phyloP scores from a whole-genome alignment of 2,329 filamentous ascomycete species.

The Paracorniculantispora psalliotae region DNA sequence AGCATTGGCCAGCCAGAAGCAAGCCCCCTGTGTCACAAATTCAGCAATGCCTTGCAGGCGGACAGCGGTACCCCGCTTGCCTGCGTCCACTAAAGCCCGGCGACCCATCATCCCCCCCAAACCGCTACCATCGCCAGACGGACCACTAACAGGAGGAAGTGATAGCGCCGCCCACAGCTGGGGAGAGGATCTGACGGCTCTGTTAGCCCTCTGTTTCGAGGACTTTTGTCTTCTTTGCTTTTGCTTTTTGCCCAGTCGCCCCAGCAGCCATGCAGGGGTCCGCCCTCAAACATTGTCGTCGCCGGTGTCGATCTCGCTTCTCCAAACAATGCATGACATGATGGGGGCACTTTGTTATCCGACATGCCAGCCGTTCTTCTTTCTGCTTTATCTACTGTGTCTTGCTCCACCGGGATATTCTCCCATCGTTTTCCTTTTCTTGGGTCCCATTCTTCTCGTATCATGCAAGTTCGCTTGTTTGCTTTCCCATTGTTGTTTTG shows the following conservation, averaged over 20 bases:
- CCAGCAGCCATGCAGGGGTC: constrained; percentile 26
- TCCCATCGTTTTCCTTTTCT: not conserved
- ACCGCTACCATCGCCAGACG: not conserved
- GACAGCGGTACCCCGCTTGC: constrained; percentile 6
- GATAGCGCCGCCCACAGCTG: not conserved
- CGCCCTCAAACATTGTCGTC: constrained; percentile 14
- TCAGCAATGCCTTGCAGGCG: constrained; percentile 10
- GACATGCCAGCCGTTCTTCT: not conserved
- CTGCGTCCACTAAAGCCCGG: not conserved
- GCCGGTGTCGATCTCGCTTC: constrained; percentile 1
- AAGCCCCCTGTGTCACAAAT: not conserved
- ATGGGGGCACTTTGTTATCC: not conserved
- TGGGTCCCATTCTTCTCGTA: not conserved
- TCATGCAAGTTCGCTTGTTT: not conserved
- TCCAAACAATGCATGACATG: constrained; percentile 10
- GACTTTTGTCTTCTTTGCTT: not conserved
- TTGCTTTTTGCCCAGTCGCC: constrained; percentile 21
- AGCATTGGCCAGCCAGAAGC: constrained; percentile 8
- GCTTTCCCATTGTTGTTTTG: constrained; percentile 4
- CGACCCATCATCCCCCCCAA: not conserved
- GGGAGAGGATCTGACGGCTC: not conserved
- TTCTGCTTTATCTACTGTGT: not conserved
- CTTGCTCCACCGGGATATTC: not conserved
- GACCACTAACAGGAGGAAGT: not conserved
- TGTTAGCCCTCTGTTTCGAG: not conserved